Percentiles rank a stretch among this genome's conserved stretches.
phyloP scores from a whole-genome alignment of 345 rosid species.

The Bruguiera parviflora region DNA sequence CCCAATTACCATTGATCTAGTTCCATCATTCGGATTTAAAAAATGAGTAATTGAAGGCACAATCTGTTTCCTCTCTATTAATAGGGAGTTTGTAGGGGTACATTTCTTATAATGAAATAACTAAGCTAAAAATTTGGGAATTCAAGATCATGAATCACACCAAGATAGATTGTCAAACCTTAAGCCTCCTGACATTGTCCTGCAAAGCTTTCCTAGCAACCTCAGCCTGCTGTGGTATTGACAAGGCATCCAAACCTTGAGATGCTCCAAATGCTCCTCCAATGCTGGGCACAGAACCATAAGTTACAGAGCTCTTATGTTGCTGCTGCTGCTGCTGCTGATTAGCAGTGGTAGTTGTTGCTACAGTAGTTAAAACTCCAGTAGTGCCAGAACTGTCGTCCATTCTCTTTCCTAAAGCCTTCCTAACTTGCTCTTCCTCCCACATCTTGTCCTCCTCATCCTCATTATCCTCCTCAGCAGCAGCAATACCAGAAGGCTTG shows the following conservation, averaged over 20 bases:
- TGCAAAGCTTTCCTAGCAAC: slow-evolving; percentile 67
- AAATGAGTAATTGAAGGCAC: too few species aligned
- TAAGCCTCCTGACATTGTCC: slow-evolving; percentile 50
- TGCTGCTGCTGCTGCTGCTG: slow-evolving; percentile 35
- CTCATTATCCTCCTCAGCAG: slow-evolving; percentile 38
- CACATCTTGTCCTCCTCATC: slow-evolving; percentile 87
- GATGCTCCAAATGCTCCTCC: slow-evolving; percentile 48
- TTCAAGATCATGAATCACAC: background rate
- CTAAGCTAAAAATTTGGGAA: too few species aligned
- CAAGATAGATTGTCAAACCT: slow-evolving; percentile 43
- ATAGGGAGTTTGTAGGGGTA: too few species aligned
- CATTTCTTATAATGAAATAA: too few species aligned
- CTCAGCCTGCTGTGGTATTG: slow-evolving; percentile 74
- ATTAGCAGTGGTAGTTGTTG: slow-evolving; percentile 23
- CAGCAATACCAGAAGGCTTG: background rate
- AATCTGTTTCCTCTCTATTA: too few species aligned
- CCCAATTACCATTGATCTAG: background rate
- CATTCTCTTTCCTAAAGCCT: slow-evolving; percentile 82
- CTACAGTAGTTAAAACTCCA: slow-evolving; percentile 31
- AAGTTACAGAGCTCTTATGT: slow-evolving; percentile 27
- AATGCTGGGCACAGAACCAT: slow-evolving; percentile 42
- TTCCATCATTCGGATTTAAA: background rate
- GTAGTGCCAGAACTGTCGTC: slow-evolving; percentile 46
- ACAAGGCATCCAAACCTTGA: slow-evolving; percentile 47
- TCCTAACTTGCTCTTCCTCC: slow-evolving; percentile 92